Conservation (phyloP, 495 filamentous ascomycete genomes). For the Talaromyces wortmannii region DNA sequence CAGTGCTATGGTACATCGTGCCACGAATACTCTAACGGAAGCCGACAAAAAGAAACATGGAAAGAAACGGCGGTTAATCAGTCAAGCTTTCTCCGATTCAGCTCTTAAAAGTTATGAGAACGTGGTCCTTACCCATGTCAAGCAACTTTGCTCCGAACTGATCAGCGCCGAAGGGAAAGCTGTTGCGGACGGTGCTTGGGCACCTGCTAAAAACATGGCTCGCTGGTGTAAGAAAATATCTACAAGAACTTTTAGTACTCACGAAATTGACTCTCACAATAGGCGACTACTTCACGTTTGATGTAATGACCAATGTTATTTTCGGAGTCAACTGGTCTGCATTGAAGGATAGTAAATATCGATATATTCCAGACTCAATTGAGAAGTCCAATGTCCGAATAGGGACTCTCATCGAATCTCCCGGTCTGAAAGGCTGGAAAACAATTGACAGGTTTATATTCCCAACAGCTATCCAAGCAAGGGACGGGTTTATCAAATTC, state of each 20-base stretch:
- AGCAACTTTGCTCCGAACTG: conserved; percentile 1
- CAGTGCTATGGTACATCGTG: conserved; percentile 22
- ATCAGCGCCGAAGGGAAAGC: conserved; percentile 3
- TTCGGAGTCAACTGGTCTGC: conserved; percentile 15
- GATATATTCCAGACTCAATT: conserved; percentile 15
- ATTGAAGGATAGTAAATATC: conserved; percentile 10
- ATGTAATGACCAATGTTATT: conserved; percentile 17
- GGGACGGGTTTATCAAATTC: conserved; percentile 14
- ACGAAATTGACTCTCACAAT: background rate
- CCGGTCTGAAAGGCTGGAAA: background rate
- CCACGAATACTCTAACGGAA: conserved; percentile 27
- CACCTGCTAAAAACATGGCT: conserved; percentile 7
- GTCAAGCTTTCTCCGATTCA: conserved; percentile 28
- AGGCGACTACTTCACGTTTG: conserved; percentile 15
- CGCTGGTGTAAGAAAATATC: background rate
- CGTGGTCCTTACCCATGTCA: conserved; percentile 5
- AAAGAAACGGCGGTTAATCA: conserved; percentile 27
- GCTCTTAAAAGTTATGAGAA: conserved; percentile 24
- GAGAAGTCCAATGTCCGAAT: conserved; percentile 9
- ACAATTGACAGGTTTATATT: background rate
- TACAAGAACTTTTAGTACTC: background rate
- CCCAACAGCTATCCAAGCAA: conserved; percentile 4
- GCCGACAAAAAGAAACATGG: conserved; percentile 30
- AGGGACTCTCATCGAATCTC: background rate
- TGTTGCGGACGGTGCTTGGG: conserved; percentile 18